These are phyloP conservation scores for Zalerion maritima DNA, from an alignment of 495 filamentous ascomycete genomes.

Conservation along the genomic window DNA sequence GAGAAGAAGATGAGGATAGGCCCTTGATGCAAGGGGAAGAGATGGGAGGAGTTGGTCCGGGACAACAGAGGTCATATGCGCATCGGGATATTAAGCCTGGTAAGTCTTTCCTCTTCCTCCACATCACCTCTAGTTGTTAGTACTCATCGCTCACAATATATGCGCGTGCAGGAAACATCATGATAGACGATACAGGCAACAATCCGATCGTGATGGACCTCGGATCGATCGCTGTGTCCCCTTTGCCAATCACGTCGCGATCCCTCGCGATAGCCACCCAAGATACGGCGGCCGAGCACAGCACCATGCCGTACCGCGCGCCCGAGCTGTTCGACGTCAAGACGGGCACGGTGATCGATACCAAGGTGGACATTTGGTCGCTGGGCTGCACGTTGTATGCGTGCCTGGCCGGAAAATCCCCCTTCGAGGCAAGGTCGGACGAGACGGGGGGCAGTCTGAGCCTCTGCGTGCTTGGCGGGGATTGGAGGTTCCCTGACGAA, in stretches of 20 bases:
- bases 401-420: constrained; percentile 87
- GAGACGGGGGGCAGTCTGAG: constrained; percentile 90
- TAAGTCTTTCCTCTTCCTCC: constrained; percentile 18
- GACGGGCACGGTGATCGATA: constrained; percentile 81
- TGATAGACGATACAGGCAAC: constrained; percentile 78
- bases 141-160: constrained; percentile 9
- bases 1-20: constrained; percentile 57
- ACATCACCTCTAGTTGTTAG: not conserved
- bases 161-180: constrained; percentile 67
- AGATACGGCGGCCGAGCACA: constrained; percentile 88
- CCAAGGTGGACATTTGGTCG: constrained; percentile 97
- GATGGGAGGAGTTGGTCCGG: constrained; percentile 54
- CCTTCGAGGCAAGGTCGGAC: constrained; percentile 87
- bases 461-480: constrained; percentile 79
- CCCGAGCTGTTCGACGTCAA: constrained; percentile 98
- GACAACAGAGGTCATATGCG: constrained; percentile 67
- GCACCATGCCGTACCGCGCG: constrained; percentile 95
- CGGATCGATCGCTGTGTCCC: constrained; percentile 76
- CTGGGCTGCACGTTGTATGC: constrained; percentile 93
- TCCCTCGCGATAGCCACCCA: constrained; percentile 83
- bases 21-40: constrained; percentile 78
- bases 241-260: constrained; percentile 83
- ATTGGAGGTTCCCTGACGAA: constrained; percentile 91
- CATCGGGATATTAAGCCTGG: constrained; percentile 97
- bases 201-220: constrained; percentile 97